Percentiles rank a stretch among this genome's conserved stretches.
phyloP scores from a whole-genome alignment of 2,329 filamentous ascomycete species.

The Truncatella angustata region DNA sequence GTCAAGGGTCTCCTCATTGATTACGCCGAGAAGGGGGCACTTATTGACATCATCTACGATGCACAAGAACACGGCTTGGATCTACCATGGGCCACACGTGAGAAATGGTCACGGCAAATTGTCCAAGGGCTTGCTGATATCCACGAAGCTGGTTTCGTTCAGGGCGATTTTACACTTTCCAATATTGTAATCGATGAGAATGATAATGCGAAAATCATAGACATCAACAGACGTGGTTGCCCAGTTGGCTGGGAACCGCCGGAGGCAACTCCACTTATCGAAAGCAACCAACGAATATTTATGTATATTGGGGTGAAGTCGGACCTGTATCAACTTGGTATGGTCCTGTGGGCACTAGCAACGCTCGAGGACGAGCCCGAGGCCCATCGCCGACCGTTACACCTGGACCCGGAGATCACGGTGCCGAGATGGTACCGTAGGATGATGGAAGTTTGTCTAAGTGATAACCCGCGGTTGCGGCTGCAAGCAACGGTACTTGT shows the following conservation, averaged over 20 bases:
- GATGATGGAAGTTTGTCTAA: conserved; percentile 75
- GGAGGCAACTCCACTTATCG: conserved; percentile 80
- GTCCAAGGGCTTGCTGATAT: conserved; percentile 87
- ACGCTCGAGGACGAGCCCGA: conserved; percentile 90
- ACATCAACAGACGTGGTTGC: conserved; percentile 96
- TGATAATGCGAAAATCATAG: conserved; percentile 92
- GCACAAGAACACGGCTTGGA: conserved; percentile 54
- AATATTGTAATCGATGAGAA: conserved; percentile 91
- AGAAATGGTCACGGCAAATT: conserved; percentile 89
- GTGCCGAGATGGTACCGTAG: conserved; percentile 78
- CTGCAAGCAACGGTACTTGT: conserved; percentile 72
- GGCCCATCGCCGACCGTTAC: conserved; percentile 68
- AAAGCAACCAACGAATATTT: conserved; percentile 83
- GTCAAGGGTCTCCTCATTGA: conserved; percentile 90
- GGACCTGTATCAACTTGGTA: conserved; percentile 91
- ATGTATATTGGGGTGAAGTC: conserved; percentile 99
- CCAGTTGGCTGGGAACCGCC: conserved; percentile 97
- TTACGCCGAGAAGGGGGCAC: conserved; percentile 80
- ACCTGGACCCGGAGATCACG: conserved; percentile 53
- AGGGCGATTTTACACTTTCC: conserved; percentile 94
- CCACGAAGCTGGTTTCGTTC: conserved; percentile 93
- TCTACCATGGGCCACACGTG: conserved; percentile 68
- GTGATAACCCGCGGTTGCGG: conserved; percentile 68
- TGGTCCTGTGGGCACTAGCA: conserved; percentile 93
- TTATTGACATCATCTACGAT: conserved; percentile 91